These are phyloP conservation scores for Aspergillus sojae DNA, from an alignment of 2,329 filamentous ascomycete genomes.

Conservation along the genomic window DNA sequence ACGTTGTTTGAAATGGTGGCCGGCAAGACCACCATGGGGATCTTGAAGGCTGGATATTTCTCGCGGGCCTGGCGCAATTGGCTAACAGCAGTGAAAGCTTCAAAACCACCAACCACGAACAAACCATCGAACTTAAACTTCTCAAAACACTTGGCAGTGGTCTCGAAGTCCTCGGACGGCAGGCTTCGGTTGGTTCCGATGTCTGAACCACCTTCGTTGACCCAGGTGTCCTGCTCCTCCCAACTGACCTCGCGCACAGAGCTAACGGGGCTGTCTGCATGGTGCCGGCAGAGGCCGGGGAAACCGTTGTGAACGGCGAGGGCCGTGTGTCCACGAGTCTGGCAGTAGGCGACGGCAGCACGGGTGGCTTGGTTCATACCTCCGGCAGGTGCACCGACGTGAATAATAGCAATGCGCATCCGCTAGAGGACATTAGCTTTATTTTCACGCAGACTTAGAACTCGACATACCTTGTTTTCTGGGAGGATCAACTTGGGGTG, in stretches of 20 bases:
- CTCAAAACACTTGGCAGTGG: constrained; percentile 78
- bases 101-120: constrained; percentile 90
- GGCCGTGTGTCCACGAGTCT: constrained; percentile 87
- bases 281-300: constrained; percentile 86
- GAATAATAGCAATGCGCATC: constrained; percentile 92
- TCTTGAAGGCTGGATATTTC: constrained; percentile 81
- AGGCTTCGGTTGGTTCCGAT: constrained; percentile 96
- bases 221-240: constrained; percentile 96
- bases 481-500: constrained; percentile 3
- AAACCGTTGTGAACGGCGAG: constrained; percentile 96
- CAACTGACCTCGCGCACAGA: constrained; percentile 83
- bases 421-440: constrained; percentile 52
- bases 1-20: constrained; percentile 99
- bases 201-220: constrained; percentile 92
- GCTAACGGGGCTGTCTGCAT: constrained; percentile 76
- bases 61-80: constrained; percentile 80
- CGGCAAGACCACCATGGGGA: constrained; percentile 85
- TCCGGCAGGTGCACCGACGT: constrained; percentile 91
- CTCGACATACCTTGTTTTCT: neutral
- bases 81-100: constrained; percentile 88
- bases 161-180: constrained; percentile 81
- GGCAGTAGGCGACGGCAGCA: constrained; percentile 87
- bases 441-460: too few relatives aligned
- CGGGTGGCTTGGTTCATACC: constrained; percentile 97
- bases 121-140: constrained; percentile 86